Percentiles rank a stretch among this genome's conserved stretches.
Conservation (phyloP, 768 basidiomycete species). For the Tricholoma saponaceum region DNA sequence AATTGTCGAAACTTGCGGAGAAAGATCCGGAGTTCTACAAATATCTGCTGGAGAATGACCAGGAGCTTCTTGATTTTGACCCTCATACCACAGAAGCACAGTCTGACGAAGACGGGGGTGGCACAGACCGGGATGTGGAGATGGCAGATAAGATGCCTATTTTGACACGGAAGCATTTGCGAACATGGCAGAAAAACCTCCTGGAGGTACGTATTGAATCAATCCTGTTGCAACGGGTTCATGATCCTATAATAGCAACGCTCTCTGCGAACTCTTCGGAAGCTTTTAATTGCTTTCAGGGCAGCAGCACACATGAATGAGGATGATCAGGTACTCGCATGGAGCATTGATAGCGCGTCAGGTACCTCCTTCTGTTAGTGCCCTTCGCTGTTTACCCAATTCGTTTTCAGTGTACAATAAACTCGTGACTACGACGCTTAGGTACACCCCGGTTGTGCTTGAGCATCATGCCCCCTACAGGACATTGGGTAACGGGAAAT, state of each 20-base stretch:
- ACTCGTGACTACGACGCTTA: constrained; percentile 78
- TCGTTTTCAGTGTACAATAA: constrained; percentile 81
- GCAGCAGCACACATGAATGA: constrained; percentile 89
- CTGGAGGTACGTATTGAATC: constrained; percentile 52
- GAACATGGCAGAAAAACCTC: constrained; percentile 85
- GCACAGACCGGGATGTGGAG: constrained; percentile 38
- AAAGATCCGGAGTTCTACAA: constrained; percentile 99
- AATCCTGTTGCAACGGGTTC: not conserved
- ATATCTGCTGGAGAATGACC: constrained; percentile 94
- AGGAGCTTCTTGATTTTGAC: constrained; percentile 82
- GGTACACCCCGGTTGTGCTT: constrained; percentile 88
- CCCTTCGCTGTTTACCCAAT: constrained; percentile 1
- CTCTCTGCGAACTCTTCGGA: constrained; percentile 79
- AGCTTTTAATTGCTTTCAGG: constrained; percentile 85
- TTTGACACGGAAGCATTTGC: constrained; percentile 66
- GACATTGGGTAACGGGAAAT: constrained; percentile 75
- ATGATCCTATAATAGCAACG: constrained; percentile 53
- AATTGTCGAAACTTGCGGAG: constrained; percentile 85
- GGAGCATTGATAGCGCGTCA: constrained; percentile 79
- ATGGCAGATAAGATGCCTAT: constrained; percentile 48
- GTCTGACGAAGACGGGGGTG: constrained; percentile 43
- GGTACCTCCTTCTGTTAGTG: constrained; percentile 38
- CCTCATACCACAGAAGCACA: constrained; percentile 36
- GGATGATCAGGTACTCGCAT: constrained; percentile 73
- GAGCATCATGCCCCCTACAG: constrained; percentile 88